Base-by-base conservation (phyloP, 306 rosid species). In the Adenanthera pavonina region DNA sequence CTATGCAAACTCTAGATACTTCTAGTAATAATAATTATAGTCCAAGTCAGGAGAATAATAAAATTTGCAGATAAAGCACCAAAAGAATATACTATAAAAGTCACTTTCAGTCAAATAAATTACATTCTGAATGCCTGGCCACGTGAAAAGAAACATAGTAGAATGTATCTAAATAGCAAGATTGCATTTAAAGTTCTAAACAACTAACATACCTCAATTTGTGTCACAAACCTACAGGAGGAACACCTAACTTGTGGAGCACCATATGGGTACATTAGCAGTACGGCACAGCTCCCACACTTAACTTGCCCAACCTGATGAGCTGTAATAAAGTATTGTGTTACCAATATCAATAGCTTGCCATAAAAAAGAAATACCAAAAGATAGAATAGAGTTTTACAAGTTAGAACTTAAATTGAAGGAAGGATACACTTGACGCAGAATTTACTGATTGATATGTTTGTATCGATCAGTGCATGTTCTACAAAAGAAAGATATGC, bases 181-280 rank as follows among this genome's bases (percentile, higher is more conserved):
- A 76, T 36, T 44, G 54, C 67, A 62, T 35, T 5, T 64, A 40
- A 36, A 17, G 33, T 20, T 3, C 74, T 41, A 69, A 65, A 69
- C 52, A 49, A 61, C 65, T 59, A 69, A 79, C 91, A 79, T 89
- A 95, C 99, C 84, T 91, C 93, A 69, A 95, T 87, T 86, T 89
- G 92, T 35, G 99, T 93, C 86, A 89, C 91, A 84, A 75, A 85
- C 9, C 48, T 82, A 87, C 99, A 93, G 14, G 94, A 89, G 69
- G 90, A 91, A 86, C 99, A 95, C 85, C 86, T 92, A 67, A 95
- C 94, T 41, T 92, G 91, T 16, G 93, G 56, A 66, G 99, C 95
- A 78, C 96, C 97, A 81, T 82, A 90, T 8, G 91, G 98, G 88
- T 91, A 92, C 94, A 95, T 89, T 82, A 95, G 88, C 90, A 95